Percentiles rank a stretch among this genome's conserved stretches.
phyloP scores from a whole-genome alignment of 2,329 filamentous ascomycete genomes.

The Penicillium freii region DNA sequence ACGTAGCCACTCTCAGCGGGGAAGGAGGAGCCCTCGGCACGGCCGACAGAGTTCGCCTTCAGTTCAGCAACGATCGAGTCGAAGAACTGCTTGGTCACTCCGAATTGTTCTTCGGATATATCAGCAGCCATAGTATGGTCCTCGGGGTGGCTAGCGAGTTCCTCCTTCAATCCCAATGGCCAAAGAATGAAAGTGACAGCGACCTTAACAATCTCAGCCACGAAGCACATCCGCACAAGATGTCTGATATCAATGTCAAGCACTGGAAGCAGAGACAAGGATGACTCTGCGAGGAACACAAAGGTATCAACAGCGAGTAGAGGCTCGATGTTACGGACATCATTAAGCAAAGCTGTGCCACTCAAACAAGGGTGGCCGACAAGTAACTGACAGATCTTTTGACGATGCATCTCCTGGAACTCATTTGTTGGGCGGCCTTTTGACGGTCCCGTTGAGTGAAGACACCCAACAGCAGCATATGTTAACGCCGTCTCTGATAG shows the following conservation, averaged over 20 bases:
- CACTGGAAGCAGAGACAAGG: slow-evolving; percentile 66
- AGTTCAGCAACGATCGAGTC: slow-evolving; percentile 39
- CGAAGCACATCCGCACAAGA: slow-evolving; percentile 79
- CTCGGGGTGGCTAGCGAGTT: slow-evolving; percentile 31
- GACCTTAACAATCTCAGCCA: slow-evolving; percentile 86
- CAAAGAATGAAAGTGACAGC: slow-evolving; percentile 55
- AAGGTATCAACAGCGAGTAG: slow-evolving; percentile 41
- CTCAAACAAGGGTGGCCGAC: slow-evolving; percentile 51
- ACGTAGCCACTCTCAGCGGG: slow-evolving; percentile 39
- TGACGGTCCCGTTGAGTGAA: slow-evolving; percentile 60
- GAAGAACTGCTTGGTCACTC: slow-evolving; percentile 38
- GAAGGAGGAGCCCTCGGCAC: slow-evolving; percentile 35
- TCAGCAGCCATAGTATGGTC: slow-evolving; percentile 27
- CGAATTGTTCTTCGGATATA: slow-evolving; percentile 31
- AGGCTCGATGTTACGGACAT: slow-evolving; percentile 41
- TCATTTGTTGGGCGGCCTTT: slow-evolving; percentile 59
- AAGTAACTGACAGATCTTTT: slow-evolving; percentile 75
- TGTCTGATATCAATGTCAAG: slow-evolving; percentile 73
- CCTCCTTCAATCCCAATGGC: slow-evolving; percentile 38
- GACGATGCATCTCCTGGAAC: slow-evolving; percentile 64
- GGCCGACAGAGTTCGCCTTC: slow-evolving; percentile 37
- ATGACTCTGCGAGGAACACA: slow-evolving; percentile 73
- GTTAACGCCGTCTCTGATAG: slow-evolving; percentile 84
- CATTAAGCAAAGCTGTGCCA: slow-evolving; percentile 34
- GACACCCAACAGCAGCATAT: slow-evolving; percentile 73